Percentiles rank a stretch among this genome's conserved stretches.
Conservation (phyloP, 176 grass and related monocot genomes). For the Phyllostachys edulis region DNA sequence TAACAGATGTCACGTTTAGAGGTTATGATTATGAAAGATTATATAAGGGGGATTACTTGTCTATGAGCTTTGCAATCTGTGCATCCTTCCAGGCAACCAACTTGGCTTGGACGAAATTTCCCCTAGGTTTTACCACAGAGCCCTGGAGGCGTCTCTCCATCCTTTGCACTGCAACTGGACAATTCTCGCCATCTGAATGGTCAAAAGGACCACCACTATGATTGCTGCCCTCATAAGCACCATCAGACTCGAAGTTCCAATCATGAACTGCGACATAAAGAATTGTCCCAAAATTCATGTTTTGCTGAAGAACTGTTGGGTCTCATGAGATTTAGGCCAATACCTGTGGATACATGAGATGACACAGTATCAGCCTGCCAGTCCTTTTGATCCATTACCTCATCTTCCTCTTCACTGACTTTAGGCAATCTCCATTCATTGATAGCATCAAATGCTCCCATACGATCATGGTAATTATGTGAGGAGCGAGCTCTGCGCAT, state of each 20-base stretch:
- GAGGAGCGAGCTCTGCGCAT: conserved; percentile 47
- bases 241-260: conserved; percentile 47
- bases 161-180: conserved; percentile 23
- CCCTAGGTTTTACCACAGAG: conserved; percentile 20
- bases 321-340: conserved; percentile 15
- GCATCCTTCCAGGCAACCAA: conserved; percentile 73
- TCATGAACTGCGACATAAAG: conserved; percentile 35
- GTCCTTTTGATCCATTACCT: conserved; percentile 37
- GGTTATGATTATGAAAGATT: background rate
- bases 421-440: conserved; percentile 60
- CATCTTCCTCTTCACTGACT: conserved; percentile 52
- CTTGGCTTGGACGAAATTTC: conserved; percentile 46
- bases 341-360: conserved; percentile 67
- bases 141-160: conserved; percentile 27
- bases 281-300: conserved; percentile 12
- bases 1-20: conserved; percentile 9
- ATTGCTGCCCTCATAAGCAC: conserved; percentile 40
- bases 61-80: conserved; percentile 58
- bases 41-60: conserved; percentile 48
- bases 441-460: conserved; percentile 46
- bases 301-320: conserved; percentile 18
- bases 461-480: conserved; percentile 24
- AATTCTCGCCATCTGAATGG: conserved; percentile 28
- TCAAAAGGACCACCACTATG: conserved; percentile 31
- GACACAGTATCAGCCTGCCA: conserved; percentile 50